A percentile compares a stretch with the other conserved stretches of the same genome.
phyloP scores from a whole-genome alignment of 805 yeast genomes.

The Cyberlindnera suaveolens region DNA sequence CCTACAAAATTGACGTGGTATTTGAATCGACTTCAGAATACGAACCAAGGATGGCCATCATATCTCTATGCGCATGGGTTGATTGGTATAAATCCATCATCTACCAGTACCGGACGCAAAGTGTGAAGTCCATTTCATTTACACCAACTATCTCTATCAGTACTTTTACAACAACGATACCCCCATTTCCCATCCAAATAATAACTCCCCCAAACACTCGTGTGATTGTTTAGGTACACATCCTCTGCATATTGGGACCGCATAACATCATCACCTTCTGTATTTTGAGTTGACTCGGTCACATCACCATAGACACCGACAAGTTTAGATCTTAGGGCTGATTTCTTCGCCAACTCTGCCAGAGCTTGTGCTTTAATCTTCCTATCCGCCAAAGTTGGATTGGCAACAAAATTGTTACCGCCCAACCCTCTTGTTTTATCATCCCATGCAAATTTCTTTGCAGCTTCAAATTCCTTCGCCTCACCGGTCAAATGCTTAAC shows the following conservation, averaged over 20 bases:
- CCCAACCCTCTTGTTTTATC: constrained; percentile 25
- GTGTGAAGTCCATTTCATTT: constrained; percentile 1
- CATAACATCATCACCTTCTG: constrained; percentile 11
- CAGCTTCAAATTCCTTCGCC: constrained; percentile 43
- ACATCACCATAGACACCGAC: constrained; percentile 7
- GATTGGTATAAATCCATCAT: no score
- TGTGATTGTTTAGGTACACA: constrained; percentile 31
- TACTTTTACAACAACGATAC: constrained; percentile 34
- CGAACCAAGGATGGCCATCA: no score
- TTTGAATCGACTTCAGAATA: no score
- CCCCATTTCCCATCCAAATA: constrained; percentile 39
- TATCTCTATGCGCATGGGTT: no score
- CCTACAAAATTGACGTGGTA: no score
- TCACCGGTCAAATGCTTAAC: constrained; percentile 52
- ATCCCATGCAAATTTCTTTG: constrained; percentile 47
- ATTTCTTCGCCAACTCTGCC: constrained; percentile 25
- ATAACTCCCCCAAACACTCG: constrained; percentile 39
- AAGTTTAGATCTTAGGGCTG: constrained; percentile 35
- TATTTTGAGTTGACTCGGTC: not conserved
- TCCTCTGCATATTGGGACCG: constrained; percentile 32
- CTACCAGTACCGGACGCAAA: no score
- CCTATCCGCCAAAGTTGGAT: constrained; percentile 41
- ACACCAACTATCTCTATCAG: constrained; percentile 30
- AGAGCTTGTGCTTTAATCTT: constrained; percentile 30
- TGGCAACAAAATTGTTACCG: constrained; percentile 29